Percentiles rank a stretch among this genome's conserved stretches.
These are phyloP conservation scores for Suhomyces guaymorum DNA, from an alignment of 1,139 yeast genomes.

Conservation along the genomic window DNA sequence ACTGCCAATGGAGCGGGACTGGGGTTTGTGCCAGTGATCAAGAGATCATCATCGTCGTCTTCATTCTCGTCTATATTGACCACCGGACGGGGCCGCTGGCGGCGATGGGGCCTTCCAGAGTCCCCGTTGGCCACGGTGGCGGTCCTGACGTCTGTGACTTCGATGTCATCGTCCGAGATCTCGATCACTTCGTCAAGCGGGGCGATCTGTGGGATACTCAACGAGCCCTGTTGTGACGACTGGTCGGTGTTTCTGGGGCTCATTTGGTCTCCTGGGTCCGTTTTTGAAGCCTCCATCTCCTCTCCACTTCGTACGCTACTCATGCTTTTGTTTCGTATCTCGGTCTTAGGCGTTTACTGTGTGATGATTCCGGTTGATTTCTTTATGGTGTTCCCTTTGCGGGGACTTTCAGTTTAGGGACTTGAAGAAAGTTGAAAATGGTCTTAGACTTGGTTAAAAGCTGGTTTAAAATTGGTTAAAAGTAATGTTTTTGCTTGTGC, in stretches of 20 bases:
- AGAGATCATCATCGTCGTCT: conserved; percentile 18
- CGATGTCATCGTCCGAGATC: conserved; percentile 16
- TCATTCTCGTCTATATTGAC: conserved; percentile 9
- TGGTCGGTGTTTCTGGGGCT: not conserved
- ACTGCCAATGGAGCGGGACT: conserved; percentile 11
- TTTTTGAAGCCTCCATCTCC: conserved; percentile 2
- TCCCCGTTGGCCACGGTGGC: not conserved
- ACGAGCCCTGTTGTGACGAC: not conserved
- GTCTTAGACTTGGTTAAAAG: no score
- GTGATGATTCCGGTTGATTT: no score
- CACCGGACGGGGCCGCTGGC: conserved; percentile 6
- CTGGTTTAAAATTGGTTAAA: no score
- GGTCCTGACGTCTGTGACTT: conserved; percentile 9
- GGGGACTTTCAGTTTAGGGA: no score
- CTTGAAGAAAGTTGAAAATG: not conserved
- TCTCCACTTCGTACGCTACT: conserved; percentile 8
- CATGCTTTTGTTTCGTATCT: no score
- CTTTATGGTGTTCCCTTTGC: no score
- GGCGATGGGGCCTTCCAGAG: no score
- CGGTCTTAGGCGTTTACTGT: no score
- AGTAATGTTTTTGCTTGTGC: no score
- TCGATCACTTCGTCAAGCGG: conserved; percentile 10
- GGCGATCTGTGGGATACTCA: no score
- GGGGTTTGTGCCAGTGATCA: conserved; percentile 21
- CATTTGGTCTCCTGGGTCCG: no score